Base-by-base conservation (phyloP, 2,329 filamentous ascomycete species). In the Diplodia intermedia region DNA sequence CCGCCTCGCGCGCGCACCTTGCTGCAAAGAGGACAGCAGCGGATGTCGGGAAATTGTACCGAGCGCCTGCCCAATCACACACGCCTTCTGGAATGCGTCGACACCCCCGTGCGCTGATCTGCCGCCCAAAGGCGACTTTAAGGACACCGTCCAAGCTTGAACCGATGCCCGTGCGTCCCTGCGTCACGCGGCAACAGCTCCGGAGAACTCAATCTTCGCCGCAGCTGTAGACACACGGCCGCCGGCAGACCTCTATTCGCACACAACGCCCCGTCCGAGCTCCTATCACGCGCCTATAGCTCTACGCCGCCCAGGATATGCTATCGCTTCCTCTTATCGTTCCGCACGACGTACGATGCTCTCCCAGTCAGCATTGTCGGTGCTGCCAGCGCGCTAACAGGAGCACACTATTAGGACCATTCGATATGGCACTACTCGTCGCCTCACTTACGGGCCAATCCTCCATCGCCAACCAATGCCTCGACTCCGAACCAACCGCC, bases 321-420 rank as follows among this genome's bases (percentile, higher is more conserved):
- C 70, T 73, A 36, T 73, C 73, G n/a, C 69, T 76, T 26, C 74
- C 74, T 23, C 69, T 75, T 26, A 73, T 75, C 9, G 65, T 72
- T n/a, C 74, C 74, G 15, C 71, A 72, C 40, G 67, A 72, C 40
- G 74, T 76, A 71, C 62, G 72, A 62, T 63, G n/a, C 43, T 47
- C 43, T 47, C 43, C 6, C n/a, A 47, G 40, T 50, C n/a, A 15
- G 29, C 53, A 55, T 62, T 20, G 33, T 18, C 56, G 8, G 38
- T 53, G 36, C 40, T 67, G 54, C 54, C 52, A 66, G 66, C 49
- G 31, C 67, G 65, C 61, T 65, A 69, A 38, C 62, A 61, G 18
- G 43, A 55, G 14, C 20, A 9, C 2, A 11, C 2, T 14, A 20
- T 9, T 55, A 67, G 66, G 66, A 67, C 47, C 66, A 61, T 33